phyloP scores from a whole-genome alignment of 1,139 yeast species.

The Scheffersomyces stambukii region DNA sequence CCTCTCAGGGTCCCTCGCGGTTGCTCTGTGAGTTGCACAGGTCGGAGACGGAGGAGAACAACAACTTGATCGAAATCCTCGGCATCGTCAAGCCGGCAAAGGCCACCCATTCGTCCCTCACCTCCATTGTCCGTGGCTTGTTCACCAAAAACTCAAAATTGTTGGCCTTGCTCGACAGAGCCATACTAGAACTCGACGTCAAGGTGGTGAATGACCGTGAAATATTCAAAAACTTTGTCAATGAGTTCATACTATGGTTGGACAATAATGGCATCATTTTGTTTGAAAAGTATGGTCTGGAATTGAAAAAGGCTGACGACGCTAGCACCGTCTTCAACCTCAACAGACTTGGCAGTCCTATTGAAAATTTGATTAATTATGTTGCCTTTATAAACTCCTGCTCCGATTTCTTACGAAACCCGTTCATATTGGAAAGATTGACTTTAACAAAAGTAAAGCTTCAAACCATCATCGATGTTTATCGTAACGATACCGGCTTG shows the following conservation, averaged over 20 bases:
- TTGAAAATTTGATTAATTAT: constrained; percentile 29
- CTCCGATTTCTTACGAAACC: constrained; percentile 27
- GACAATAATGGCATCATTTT: constrained; percentile 29
- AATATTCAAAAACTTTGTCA: constrained; percentile 33
- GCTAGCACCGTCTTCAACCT: too few species aligned
- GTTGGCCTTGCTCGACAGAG: constrained; percentile 18
- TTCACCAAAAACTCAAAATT: constrained; percentile 38
- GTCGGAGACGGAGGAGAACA: constrained; percentile 26
- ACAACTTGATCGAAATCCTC: constrained; percentile 31
- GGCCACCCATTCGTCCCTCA: constrained; percentile 20
- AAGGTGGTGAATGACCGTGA: constrained; percentile 19
- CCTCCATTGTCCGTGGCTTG: constrained; percentile 37
- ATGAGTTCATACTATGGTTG: constrained; percentile 38
- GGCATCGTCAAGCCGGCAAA: constrained; percentile 32
- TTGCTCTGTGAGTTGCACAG: constrained; percentile 14
- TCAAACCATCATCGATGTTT: constrained; percentile 16
- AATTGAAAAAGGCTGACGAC: constrained; percentile 12
- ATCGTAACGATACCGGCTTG: constrained; percentile 13
- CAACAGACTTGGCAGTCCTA: constrained; percentile 26
- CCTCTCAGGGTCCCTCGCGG: constrained; percentile 2
- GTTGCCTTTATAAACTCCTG: constrained; percentile 25
- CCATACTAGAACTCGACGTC: constrained; percentile 13
- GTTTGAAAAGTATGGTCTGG: constrained; percentile 26
- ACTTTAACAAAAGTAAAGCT: constrained; percentile 15
- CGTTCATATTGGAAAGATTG: constrained; percentile 37